These are phyloP conservation scores for Naegleria lovaniensis DNA, from an alignment of 208 protist genomes.

Conservation along the genomic window DNA sequence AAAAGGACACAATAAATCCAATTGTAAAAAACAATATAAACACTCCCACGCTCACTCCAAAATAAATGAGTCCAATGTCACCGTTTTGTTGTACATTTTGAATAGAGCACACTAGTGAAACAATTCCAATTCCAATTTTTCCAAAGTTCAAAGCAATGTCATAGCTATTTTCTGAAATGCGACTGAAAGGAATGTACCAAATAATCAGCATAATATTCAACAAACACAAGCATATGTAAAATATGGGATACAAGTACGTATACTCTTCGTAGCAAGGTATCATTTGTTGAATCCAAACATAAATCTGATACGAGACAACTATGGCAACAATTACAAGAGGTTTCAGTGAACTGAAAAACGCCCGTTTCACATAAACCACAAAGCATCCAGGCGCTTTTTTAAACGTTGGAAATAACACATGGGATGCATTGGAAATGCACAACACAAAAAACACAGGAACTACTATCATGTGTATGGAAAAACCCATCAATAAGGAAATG, in stretches of 20 bases:
- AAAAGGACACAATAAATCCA: background rate
- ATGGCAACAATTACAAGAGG: background rate
- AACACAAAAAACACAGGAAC: background rate
- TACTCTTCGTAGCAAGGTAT: background rate
- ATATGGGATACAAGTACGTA: background rate
- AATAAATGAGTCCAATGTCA: background rate
- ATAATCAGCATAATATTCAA: background rate
- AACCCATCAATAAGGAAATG: background rate
- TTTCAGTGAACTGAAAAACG: background rate
- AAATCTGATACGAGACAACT: background rate
- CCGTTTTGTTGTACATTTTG: background rate
- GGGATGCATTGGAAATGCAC: background rate
- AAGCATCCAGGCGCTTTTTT: background rate
- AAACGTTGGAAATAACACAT: background rate
- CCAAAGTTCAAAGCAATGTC: background rate
- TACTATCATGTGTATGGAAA: background rate
- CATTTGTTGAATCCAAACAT: background rate
- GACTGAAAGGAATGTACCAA: background rate
- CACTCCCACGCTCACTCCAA: background rate
- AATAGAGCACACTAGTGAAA: background rate
- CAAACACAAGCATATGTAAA: background rate
- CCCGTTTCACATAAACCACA: background rate
- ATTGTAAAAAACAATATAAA: background rate
- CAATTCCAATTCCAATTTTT: background rate
- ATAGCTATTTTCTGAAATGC: background rate